phyloP scores from a whole-genome alignment of 352 stramenopile species.

The Paralagenidium karlingii region DNA sequence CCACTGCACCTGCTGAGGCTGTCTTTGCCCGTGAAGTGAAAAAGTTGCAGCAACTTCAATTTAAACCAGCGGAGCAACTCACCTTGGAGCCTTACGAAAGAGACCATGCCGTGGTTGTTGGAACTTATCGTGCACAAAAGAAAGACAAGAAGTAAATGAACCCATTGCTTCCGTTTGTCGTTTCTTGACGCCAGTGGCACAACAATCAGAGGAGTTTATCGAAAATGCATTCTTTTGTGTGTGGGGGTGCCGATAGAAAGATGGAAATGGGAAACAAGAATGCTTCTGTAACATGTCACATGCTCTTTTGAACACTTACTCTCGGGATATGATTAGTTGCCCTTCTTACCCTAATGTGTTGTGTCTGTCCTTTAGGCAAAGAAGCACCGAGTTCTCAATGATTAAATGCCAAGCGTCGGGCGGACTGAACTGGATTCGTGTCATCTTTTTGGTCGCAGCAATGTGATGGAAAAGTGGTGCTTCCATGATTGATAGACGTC shows the following conservation, averaged over 20 bases:
- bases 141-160: slow-evolving; percentile 84
- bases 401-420: slow-evolving; percentile 78
- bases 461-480: too few relatives aligned
- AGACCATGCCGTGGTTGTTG: slow-evolving; percentile 98
- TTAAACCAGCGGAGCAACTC: slow-evolving; percentile 98
- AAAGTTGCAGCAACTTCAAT: slow-evolving; percentile 97
- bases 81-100: slow-evolving; percentile 99
- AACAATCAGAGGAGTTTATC: slow-evolving; percentile 1
- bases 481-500: too few relatives aligned
- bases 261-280: neutral
- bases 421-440: slow-evolving; percentile 69
- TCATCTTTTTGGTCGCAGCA: too few relatives aligned
- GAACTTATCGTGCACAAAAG: slow-evolving; percentile 90
- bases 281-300: slow-evolving; percentile 5
- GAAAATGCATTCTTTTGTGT: slow-evolving; percentile 2
- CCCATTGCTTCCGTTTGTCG: slow-evolving; percentile 4
- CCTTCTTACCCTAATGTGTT: slow-evolving; percentile 2
- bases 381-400: slow-evolving; percentile 41
- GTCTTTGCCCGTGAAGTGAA: slow-evolving; percentile 96
- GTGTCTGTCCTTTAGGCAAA: slow-evolving; percentile 6
- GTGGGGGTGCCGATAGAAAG: neutral
- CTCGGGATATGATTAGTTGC: too few relatives aligned
- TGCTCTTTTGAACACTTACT: slow-evolving; percentile 1
- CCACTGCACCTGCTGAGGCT: slow-evolving; percentile 94
- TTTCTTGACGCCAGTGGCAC: slow-evolving; percentile 1